Evolutionary conservation across 2,329 filamentous ascomycete genomes (phyloP).

Genomic region (Cercospora sojina): DNA sequence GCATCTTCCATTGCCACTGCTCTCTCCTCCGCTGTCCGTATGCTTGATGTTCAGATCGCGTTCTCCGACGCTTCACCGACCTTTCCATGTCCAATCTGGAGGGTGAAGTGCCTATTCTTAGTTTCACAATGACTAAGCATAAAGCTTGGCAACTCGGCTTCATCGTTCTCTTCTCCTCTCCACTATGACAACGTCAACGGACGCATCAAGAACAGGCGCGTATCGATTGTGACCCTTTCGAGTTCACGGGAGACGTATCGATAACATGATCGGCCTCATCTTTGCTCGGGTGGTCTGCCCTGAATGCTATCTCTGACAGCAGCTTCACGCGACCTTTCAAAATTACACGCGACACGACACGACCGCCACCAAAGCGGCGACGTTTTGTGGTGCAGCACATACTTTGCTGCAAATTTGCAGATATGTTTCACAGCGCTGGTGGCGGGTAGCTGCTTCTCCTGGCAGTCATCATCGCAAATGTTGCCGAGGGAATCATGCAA

Average conservation of each 20-base stretch:
- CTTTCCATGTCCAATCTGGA: not conserved
- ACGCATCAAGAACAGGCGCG: not conserved
- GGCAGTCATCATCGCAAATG: not conserved
- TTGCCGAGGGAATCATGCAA: not conserved
- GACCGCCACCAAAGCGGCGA: not conserved
- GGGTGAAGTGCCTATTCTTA: constrained; percentile 5
- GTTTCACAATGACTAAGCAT: not conserved
- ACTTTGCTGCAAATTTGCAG: not conserved
- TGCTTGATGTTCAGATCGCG: not conserved
- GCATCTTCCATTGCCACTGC: not conserved
- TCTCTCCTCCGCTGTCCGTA: not conserved
- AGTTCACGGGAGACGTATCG: not conserved
- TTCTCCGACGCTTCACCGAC: not conserved
- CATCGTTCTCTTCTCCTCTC: not conserved
- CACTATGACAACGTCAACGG: not conserved
- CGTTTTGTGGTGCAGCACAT: not conserved
- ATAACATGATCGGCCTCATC: not conserved
- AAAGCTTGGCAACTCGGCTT: not conserved
- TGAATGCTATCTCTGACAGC: not conserved
- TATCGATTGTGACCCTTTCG: not conserved
- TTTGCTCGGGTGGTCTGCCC: too few relatives aligned
- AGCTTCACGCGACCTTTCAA: not conserved
- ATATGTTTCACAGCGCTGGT: not conserved
- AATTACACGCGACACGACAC: not conserved
- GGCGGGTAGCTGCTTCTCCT: not conserved